phyloP scores from a whole-genome alignment of 768 basidiomycete species.

The Mycena maculata region DNA sequence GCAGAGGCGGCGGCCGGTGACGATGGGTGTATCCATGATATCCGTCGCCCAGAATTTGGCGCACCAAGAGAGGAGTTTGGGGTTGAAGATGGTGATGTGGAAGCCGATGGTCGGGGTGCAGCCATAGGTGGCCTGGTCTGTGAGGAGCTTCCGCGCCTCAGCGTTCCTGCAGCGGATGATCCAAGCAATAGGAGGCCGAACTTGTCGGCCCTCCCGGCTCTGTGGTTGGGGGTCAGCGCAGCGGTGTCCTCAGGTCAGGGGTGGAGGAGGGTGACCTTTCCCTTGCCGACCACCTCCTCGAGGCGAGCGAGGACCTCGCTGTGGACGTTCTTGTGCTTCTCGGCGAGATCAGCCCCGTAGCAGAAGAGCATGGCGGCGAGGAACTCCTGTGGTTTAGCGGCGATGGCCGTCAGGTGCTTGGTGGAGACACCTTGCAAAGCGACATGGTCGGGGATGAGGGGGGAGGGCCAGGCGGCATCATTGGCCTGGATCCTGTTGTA shows the following conservation, averaged over 20 bases:
- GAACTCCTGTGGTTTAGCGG: neutral
- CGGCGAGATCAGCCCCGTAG: neutral
- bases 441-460: neutral
- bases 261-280: neutral
- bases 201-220: neutral
- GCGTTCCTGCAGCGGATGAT: neutral
- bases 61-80: neutral
- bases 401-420: neutral
- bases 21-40: neutral
- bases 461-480: neutral
- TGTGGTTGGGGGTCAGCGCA: neutral
- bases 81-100: neutral
- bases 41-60: constrained; percentile 1
- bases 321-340: constrained; percentile 29
- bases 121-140: neutral
- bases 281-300: neutral
- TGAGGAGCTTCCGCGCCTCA: neutral
- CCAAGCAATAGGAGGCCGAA: neutral
- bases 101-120: neutral
- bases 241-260: neutral
- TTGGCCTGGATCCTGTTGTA: neutral
- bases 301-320: constrained; percentile 26
- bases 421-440: neutral
- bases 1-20: neutral
- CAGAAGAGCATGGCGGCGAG: neutral